A percentile compares a stretch with the other conserved stretches of the same genome.
These are phyloP conservation scores for Crithidia brevicula DNA, from an alignment of 208 protist genomes.

Conservation along the genomic window DNA sequence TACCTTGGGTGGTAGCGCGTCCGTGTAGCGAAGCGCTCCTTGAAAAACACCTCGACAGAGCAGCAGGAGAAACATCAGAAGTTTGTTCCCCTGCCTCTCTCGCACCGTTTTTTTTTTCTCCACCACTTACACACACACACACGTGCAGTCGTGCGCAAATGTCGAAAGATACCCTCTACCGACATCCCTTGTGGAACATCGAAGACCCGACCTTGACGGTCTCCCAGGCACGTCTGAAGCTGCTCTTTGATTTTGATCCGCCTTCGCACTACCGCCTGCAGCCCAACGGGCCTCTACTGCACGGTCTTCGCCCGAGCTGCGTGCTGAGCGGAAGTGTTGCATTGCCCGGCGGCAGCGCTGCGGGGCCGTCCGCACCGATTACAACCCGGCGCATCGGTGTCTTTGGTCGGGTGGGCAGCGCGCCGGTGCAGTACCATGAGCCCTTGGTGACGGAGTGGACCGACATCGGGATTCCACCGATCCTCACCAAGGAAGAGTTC, in stretches of 20 bases:
- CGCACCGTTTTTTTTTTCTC: constrained; percentile 3
- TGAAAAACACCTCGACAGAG: no score
- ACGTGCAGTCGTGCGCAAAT: no score
- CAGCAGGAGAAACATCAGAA: no score
- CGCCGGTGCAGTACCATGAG: constrained; percentile 39
- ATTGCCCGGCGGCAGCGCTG: constrained; percentile 20
- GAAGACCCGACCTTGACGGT: constrained; percentile 67
- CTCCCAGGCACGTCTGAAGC: constrained; percentile 59
- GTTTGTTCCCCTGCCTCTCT: not conserved
- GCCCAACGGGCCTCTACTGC: constrained; percentile 55
- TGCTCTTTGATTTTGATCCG: constrained; percentile 75
- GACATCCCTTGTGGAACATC: constrained; percentile 70
- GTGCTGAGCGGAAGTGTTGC: constrained; percentile 21
- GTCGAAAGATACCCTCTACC: constrained; percentile 71
- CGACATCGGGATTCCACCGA: constrained; percentile 36
- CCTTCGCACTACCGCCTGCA: constrained; percentile 61
- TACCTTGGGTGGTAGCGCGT: no score
- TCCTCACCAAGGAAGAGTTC: constrained; percentile 20
- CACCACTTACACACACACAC: constrained; percentile 5
- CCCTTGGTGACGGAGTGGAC: constrained; percentile 49
- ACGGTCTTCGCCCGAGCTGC: constrained; percentile 53
- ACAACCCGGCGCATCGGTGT: constrained; percentile 15
- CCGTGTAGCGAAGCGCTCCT: no score
- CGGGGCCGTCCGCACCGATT: constrained; percentile 23
- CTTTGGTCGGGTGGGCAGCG: constrained; percentile 19